Evolutionary conservation across 495 filamentous ascomycete genomes (phyloP), one percentile per base, ranked within the genome.

Genomic region (Entonaema liquescens): DNA sequence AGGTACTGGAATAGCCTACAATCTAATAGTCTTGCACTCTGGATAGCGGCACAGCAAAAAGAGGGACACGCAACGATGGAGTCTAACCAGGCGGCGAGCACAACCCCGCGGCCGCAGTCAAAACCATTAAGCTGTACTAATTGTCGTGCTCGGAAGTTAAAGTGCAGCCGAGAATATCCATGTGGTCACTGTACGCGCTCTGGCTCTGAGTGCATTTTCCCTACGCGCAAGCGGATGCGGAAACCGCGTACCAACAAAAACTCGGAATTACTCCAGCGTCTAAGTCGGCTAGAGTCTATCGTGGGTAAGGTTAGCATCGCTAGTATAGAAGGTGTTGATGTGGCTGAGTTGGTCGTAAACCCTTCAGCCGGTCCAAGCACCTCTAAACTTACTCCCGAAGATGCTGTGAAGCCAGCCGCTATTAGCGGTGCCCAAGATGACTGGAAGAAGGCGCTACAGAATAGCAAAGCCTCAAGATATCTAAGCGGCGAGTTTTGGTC

Each of bases 401-500:
- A 12, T 0, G 28, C 29, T 6, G 25, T 23, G 6, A 52, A 17
- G 0, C 76, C 88, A 86, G 44, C 74, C 1, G 23, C 64, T 89
- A 13, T 33, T 26, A 17, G 50, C 44, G 44, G 57, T 11, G 54
- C 71, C 56, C 53, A 74, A 53, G 50, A 65, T 7, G 40, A 65
- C 25, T 60, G 70, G 55, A 65, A 52, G 58, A 62, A 69, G 33
- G 54, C 59, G 38, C 67, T 72, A 54, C 70, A 68, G 35, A 53
- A 67, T 21, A 73, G 73, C 49, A 71, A 68, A 17, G 72, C 76
- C 12, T 72, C 75, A 1, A 84, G 87, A 67, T 95, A 95, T 79
- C 85, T 95, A 50, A 92, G 90, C 70, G 91, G 88, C 72, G 88
- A 89, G 33, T 91, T 94, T 63, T 95, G 92, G 92, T 87, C 88